These are phyloP conservation scores for Paramyrothecium roridum DNA, from an alignment of 2,329 filamentous ascomycete genomes.

Conservation along the genomic window DNA sequence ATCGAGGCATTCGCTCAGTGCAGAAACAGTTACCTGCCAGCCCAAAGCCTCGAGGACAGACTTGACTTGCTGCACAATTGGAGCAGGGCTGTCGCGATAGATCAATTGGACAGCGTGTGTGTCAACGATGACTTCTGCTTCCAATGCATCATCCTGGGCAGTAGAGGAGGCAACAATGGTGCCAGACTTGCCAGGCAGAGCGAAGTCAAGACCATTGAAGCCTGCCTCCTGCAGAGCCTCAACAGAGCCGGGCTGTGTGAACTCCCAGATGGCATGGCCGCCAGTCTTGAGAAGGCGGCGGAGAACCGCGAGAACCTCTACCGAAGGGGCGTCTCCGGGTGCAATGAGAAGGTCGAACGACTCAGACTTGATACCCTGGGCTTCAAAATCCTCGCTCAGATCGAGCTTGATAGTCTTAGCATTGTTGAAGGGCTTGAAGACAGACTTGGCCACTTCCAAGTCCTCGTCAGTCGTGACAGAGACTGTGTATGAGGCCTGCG, in stretches of 20 bases:
- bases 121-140: neutral
- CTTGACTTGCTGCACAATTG: constrained; percentile 9
- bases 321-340: neutral
- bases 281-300: constrained; percentile 2
- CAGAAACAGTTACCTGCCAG: constrained; percentile 9
- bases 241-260: neutral
- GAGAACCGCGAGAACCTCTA: neutral
- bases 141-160: neutral
- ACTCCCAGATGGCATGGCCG: constrained; percentile 1
- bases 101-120: constrained; percentile 4
- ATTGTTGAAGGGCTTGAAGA: constrained; percentile 2
- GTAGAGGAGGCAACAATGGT: neutral
- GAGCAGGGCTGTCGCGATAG: constrained; percentile 10
- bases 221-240: neutral
- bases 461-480: constrained; percentile 1
- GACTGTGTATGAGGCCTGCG: constrained; percentile 4
- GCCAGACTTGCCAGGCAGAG: neutral
- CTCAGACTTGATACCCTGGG: constrained; percentile 2
- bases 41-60: constrained; percentile 8
- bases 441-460: constrained; percentile 1
- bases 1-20: neutral
- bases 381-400: neutral
- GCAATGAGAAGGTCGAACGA: constrained; percentile 4
- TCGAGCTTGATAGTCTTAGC: constrained; percentile 3
- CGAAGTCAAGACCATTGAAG: neutral